Evolutionary conservation across 352 stramenopile genomes (phyloP), one percentile per base, ranked within the genome.

Genomic region (Phytophthora macrochlamydospora): DNA sequence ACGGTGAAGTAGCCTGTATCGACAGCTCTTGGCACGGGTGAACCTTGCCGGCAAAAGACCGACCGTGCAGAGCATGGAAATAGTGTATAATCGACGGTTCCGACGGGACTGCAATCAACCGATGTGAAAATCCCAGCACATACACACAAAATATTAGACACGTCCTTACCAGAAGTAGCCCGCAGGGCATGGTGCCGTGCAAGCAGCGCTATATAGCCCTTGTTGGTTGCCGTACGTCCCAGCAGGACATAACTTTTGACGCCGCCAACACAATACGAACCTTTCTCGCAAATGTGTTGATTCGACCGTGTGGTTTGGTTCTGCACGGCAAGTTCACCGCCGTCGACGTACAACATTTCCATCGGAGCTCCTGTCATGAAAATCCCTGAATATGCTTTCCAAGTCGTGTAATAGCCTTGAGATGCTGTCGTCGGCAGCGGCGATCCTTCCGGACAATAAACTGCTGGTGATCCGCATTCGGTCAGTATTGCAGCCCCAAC

Each of bases 81-180:
- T n/a, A 51, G 46, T 3, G 38, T 58, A 51, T 75, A 89, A 31
- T 78, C 58, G n/a, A 52, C 51, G 2, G 80, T 84, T 29, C 86
- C 86, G 6, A 65, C 38, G 8, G 80, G 83, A 54, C 78, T 89
- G 49, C 9, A 55, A 48, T 43, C 42, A 57, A 11, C 56, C 30
- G 6, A 24, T 24, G 29, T 31, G 4, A 5, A n/a, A 32, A 37
- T 32, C n/a, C n/a, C 14, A 46, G 54, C 30, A 29, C 54, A 5
- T 18, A 37, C 28, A 7, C 28, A 44, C n/a, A 40, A 30, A 30
- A 9, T 7, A 1, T 43, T 30, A 11, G 32, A 1, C 33, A 48
- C 29, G 2, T 30, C 18, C 62, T 24, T 76, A 86, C 81, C 83
- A 94, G 50, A 75, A 91, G 59, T 88, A 92, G 2, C 86, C 86